Percentiles rank a stretch among this genome's conserved stretches.
These are phyloP conservation scores for Peterozyma xylosa DNA, from an alignment of 805 yeast species.

Conservation along the genomic window DNA sequence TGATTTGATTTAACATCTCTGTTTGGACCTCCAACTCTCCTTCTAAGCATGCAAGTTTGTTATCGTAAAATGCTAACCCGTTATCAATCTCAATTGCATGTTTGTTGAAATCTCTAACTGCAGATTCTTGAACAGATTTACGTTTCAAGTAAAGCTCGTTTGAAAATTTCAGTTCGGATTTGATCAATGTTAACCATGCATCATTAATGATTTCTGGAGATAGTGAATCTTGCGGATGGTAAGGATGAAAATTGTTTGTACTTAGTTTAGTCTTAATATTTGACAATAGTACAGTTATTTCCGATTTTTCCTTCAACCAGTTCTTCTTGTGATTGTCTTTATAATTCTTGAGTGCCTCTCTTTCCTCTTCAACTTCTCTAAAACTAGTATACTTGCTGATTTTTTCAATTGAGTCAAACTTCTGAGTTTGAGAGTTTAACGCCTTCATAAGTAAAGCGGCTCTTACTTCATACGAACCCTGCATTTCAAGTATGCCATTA, in stretches of 20 bases:
- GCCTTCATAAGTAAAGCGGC: constrained; percentile 17
- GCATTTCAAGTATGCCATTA: constrained; percentile 20
- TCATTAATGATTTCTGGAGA: constrained; percentile 19
- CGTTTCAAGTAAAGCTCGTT: constrained; percentile 21
- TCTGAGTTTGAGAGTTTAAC: not conserved
- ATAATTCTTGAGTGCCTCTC: constrained; percentile 17
- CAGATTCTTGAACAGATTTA: constrained; percentile 22
- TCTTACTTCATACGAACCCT: constrained; percentile 23
- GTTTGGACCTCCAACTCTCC: constrained; percentile 31
- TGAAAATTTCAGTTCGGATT: constrained; percentile 23
- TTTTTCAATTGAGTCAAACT: not conserved
- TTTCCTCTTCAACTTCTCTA: constrained; percentile 17
- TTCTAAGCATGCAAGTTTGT: constrained; percentile 17
- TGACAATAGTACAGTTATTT: constrained; percentile 23
- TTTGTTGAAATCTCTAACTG: constrained; percentile 22
- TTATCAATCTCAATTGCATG: constrained; percentile 22
- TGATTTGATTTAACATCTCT: constrained; percentile 22
- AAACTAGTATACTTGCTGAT: constrained; percentile 17
- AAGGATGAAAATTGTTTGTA: constrained; percentile 23
- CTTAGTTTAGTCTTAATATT: constrained; percentile 28
- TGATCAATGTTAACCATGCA: constrained; percentile 22
- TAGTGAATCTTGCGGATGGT: constrained; percentile 24
- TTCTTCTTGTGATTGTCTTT: constrained; percentile 21
- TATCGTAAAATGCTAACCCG: constrained; percentile 17
- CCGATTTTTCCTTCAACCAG: constrained; percentile 29